Evolutionary conservation across 2,329 filamentous ascomycete species (phyloP).

Genomic region (Xylaria polymorpha): DNA sequence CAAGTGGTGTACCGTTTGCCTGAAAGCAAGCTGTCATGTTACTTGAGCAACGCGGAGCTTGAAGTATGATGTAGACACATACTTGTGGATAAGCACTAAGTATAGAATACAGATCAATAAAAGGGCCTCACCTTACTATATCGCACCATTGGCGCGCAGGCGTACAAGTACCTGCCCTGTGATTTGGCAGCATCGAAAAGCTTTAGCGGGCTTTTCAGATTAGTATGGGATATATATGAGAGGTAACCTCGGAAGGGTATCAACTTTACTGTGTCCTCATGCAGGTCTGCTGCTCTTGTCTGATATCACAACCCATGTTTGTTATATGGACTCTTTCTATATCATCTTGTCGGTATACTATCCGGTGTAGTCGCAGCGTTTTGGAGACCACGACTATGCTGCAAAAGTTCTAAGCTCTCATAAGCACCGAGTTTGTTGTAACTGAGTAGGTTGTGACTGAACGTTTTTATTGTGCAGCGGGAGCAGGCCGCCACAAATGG

Average conservation of each 20-base stretch:
- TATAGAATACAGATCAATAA: not conserved
- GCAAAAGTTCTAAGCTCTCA: not conserved
- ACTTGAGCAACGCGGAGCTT: constrained; percentile 4
- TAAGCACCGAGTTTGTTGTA: not conserved
- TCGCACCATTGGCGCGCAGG: constrained; percentile 59
- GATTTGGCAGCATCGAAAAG: constrained; percentile 57
- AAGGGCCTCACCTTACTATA: constrained; percentile 46
- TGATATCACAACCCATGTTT: constrained; percentile 40
- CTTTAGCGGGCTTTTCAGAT: constrained; percentile 53
- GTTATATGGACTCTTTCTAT: constrained; percentile 26
- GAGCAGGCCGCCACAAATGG: constrained; percentile 10
- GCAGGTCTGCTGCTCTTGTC: constrained; percentile 37
- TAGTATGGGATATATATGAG: constrained; percentile 13
- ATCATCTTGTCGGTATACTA: constrained; percentile 14
- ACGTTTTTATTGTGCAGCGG: not conserved
- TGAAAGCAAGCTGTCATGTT: constrained; percentile 66
- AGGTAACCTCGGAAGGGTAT: not conserved
- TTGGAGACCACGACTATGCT: not conserved
- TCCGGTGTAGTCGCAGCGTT: not conserved
- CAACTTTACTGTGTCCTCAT: constrained; percentile 44
- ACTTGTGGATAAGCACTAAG: not conserved
- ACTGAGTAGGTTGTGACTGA: not conserved
- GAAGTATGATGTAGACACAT: not conserved
- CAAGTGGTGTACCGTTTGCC: constrained; percentile 73
- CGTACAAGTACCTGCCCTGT: constrained; percentile 56